Base-by-base conservation (phyloP, 768 basidiomycete species). In the Coprinopsis marcescibilis region DNA sequence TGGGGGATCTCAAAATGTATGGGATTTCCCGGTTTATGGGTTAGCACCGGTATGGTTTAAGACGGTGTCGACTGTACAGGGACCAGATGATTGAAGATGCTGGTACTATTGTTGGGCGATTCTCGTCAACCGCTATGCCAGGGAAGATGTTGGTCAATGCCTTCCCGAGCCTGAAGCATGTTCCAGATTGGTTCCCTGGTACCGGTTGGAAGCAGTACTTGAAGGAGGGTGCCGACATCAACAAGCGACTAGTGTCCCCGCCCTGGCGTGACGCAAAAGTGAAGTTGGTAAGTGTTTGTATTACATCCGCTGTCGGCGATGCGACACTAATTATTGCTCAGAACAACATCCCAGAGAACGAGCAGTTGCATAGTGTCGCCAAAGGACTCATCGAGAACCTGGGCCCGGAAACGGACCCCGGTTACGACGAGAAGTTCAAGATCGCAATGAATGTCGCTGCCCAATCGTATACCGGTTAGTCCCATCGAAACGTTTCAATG, bases 101-200 rank as follows among this genome's bases (percentile, higher is more conserved):
- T n/a, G 44, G 15, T 3, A n/a, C 3, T 8, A 19, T 3, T 14
- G 8, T n/a, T 10, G 20, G 8, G 19, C 12, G 43, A 19, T 19
- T 21, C 25, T 40, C 15, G 4, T 8, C 5, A 8, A 4, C 5
- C 19, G 39, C 36, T 15, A 3, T 27, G 3, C 54, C 50, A 6
- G 54, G 54, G 5, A 14, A 36, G 15, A 42, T 49, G 21, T 27
- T 52, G 1, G 53, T 55, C 12, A 38, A 46, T 17, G 15, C 39
- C 5, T 49, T 50, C 20, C 54, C 54, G 12, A 19, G n/a, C 11
- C 14, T 52, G 13, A 34, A 34, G 11, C 41, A 48, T 27, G 32
- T 52, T 5, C 54, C 54, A 26, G 38, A 44, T 11, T 52, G 54
- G 54, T 38, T 52, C 21, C 54, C 54, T 4, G 51, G 51, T 10